Base-by-base conservation (phyloP, 768 basidiomycete genomes). In the Myochromella boudieri region DNA sequence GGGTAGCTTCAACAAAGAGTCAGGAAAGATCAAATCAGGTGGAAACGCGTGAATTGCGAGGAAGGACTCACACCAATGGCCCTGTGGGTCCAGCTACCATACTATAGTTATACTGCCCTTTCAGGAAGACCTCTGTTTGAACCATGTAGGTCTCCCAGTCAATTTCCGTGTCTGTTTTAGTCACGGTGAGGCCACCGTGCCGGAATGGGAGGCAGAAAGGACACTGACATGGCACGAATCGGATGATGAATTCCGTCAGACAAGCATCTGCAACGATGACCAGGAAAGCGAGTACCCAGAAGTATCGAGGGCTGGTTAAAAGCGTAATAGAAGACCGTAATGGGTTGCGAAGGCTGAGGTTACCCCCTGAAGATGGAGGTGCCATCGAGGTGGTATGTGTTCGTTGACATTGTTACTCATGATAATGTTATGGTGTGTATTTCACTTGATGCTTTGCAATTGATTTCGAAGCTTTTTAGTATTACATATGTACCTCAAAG, bases 111-210 rank as follows among this genome's bases (percentile, higher is more conserved):
- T 85, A 75, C 62, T 95, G 86, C 26, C 94, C 94, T 44, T 81
- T 78, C 37, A 89, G 57, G 68, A 90, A 93, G 32, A 87, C 62
- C 46, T 85, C 76, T 1, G 89, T 78, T 43, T 98, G 97, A 42
- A 85, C 71, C 83, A 97, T 92, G 62, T 99, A 99, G 0, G 97
- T 97, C 59, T 85, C 79, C 84, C 91, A 98, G 68, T 99, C 97
- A 58, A 99, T 99, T 68, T 99, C 95, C 9, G 97, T 98, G 69
- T 95, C 95, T 97, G 34, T 52, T 39, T 51, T 61, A 61, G 58
- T 39, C 18, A 25, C 43, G 38, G 22, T 54, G 26, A 49, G 42
- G 37, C 33, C 51, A 31, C 29, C n/a, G 9, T 8, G 24, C 14
- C 18, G 15, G 6, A 36, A 32, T 41, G 26, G 26, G 37, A 28